These are phyloP conservation scores for Saxophila tyrrhenica DNA, from an alignment of 495 filamentous ascomycete genomes.

Conservation along the genomic window DNA sequence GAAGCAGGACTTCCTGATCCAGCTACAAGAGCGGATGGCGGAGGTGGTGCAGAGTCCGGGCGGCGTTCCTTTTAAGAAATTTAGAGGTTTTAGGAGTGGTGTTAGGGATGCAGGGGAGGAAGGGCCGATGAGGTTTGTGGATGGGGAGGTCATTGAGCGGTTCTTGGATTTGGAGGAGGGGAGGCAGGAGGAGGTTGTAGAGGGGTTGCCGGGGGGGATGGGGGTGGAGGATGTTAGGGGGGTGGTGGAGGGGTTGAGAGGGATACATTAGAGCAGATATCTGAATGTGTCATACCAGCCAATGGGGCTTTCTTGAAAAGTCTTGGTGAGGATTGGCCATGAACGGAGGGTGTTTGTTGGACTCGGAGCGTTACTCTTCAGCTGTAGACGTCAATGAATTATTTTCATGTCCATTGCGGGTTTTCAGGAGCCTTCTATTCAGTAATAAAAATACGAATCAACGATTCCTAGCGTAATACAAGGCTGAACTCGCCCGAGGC, in stretches of 20 bases:
- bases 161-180: slow-evolving; percentile 61
- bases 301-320: too few species aligned
- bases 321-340: too few species aligned
- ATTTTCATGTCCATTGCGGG: too few species aligned
- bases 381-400: too few species aligned
- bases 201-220: slow-evolving; percentile 36
- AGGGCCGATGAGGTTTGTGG: slow-evolving; percentile 77
- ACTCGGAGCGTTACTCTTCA: too few species aligned
- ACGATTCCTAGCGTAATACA: too few species aligned
- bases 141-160: slow-evolving; percentile 79
- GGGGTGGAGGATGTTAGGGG: slow-evolving; percentile 46
- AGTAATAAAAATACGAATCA: too few species aligned
- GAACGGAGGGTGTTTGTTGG: too few species aligned
- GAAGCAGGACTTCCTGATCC: slow-evolving; percentile 69
- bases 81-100: slow-evolving; percentile 63
- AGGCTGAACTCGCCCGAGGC: too few species aligned
- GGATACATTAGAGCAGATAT: slow-evolving; percentile 22
- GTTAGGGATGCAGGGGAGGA: slow-evolving; percentile 48
- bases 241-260: slow-evolving; percentile 59
- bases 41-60: slow-evolving; percentile 56
- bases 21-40: slow-evolving; percentile 62
- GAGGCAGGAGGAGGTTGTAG: slow-evolving; percentile 53
- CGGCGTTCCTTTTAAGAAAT: slow-evolving; percentile 59
- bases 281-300: too few species aligned
- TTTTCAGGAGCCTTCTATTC: too few species aligned